Evolutionary conservation across 768 basidiomycete genomes (phyloP).

Genomic region (Fomitopsis pulvina): DNA sequence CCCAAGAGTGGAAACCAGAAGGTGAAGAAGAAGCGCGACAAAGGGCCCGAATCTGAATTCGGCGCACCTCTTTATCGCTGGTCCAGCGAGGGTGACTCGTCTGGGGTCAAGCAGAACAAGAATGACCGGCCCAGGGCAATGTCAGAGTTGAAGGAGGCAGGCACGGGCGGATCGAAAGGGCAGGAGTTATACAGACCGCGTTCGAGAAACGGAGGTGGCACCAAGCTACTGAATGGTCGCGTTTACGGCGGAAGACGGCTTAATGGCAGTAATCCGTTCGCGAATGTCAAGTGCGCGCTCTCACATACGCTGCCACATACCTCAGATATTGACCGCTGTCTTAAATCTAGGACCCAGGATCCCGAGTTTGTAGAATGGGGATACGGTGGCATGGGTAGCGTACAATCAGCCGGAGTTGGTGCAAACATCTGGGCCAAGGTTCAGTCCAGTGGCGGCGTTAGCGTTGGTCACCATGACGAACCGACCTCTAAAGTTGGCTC

Average conservation of each 20-base stretch:
- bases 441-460: conserved; percentile 17
- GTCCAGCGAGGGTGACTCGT: conserved; percentile 15
- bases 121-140: conserved; percentile 9
- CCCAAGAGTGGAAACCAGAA: background rate
- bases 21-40: conserved; percentile 14
- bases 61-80: conserved; percentile 17
- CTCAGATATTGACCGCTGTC: background rate
- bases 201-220: background rate
- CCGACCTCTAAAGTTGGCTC: conserved; percentile 5
- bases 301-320: background rate
- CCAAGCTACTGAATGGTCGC: conserved; percentile 73
- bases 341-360: conserved; percentile 42
- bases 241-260: conserved; percentile 55
- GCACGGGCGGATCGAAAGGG: conserved; percentile 2
- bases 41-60: conserved; percentile 11
- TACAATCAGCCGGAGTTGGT: conserved; percentile 15
- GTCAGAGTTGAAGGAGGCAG: background rate
- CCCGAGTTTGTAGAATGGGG: conserved; percentile 94
- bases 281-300: conserved; percentile 31
- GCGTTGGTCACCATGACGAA: conserved; percentile 11
- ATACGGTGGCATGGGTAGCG: conserved; percentile 73
- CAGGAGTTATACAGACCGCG: conserved; percentile 2
- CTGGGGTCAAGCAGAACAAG: conserved; percentile 7
- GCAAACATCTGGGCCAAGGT: conserved; percentile 16
- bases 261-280: conserved; percentile 50